These are phyloP conservation scores for Lepiota venenata DNA, from an alignment of 768 basidiomycete species.

Conservation along the genomic window DNA sequence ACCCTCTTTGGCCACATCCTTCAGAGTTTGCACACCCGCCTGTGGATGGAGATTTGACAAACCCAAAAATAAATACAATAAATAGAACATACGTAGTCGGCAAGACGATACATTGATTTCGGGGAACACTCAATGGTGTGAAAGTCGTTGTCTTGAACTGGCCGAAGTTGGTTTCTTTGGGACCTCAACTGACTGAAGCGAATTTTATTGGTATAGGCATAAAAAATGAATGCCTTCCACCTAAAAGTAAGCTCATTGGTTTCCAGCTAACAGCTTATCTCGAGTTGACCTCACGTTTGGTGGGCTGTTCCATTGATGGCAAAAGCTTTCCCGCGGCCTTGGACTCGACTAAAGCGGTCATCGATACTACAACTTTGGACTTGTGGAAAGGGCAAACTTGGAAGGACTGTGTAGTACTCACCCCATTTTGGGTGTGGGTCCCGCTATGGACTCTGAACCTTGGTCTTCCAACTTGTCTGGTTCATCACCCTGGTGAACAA, in stretches of 20 bases:
- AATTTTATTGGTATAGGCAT: constrained; percentile 6
- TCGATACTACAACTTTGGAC: background rate
- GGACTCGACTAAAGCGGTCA: background rate
- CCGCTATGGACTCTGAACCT: background rate
- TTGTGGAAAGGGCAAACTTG: background rate
- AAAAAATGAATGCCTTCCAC: constrained; percentile 7
- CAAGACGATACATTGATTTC: constrained; percentile 36
- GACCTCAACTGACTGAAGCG: constrained; percentile 4
- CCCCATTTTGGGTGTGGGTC: background rate
- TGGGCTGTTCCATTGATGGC: constrained; percentile 9
- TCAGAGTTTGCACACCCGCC: background rate
- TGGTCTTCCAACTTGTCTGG: background rate
- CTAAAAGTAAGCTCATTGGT: background rate
- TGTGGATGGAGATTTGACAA: background rate
- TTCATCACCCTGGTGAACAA: background rate
- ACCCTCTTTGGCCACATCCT: background rate
- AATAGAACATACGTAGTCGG: constrained; percentile 16
- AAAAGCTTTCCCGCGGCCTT: background rate
- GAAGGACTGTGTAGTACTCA: background rate
- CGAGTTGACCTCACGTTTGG: constrained; percentile 1
- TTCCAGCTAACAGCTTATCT: background rate
- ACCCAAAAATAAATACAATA: no score
- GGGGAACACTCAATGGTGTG: constrained; percentile 23
- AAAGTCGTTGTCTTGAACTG: background rate
- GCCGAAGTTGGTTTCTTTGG: background rate